Evolutionary conservation across 257 asterid genomes (phyloP), one percentile per base, ranked within the genome.

Genomic region (Primulina eburnea): DNA sequence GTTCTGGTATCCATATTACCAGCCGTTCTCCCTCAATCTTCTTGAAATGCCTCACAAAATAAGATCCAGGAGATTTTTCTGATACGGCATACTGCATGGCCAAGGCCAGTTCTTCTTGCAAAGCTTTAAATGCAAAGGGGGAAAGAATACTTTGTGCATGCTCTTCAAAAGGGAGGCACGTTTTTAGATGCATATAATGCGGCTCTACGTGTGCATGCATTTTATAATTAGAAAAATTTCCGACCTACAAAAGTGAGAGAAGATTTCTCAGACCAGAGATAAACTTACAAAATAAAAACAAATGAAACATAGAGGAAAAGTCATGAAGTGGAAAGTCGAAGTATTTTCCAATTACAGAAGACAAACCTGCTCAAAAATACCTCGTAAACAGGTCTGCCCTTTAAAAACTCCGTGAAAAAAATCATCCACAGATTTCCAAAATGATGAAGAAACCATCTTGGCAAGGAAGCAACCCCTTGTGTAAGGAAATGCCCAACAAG

Each of bases 81-180:
- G 90, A 79, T 65, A 84, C 81, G 43, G 87, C 88, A 72, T 86
- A 86, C 66, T 84, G 84, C 85, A 82, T 79, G 30, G 95, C 80
- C 70, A 81, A 72, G 52, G 79, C 82, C 82, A 88, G 72, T 69
- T 88, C 89, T 62, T 84, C 73, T 70, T 88, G 95, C 29, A 81
- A 47, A 9, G 29, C 70, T 29, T 68, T 75, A 40, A 84, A 88
- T 58, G 92, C 88, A 53, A 82, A 88, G 28, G 84, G 84, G 11
- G 92, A 73, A 43, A 88, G 82, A 62, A 86, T 65, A 70, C 62
- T 68, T 33, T 82, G 81, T 40, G 87, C 92, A 29, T 88, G 90
- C 60, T 82, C 88, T 74, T 88, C 95, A 14, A 88, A 76, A 26
- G 92, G 95, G 67, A 77, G 77, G 80, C 87, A 80, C 12, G 92